These are phyloP conservation scores for Protomyces lactucae-debilis DNA, from an alignment of 1,139 yeast genomes.

Conservation along the genomic window DNA sequence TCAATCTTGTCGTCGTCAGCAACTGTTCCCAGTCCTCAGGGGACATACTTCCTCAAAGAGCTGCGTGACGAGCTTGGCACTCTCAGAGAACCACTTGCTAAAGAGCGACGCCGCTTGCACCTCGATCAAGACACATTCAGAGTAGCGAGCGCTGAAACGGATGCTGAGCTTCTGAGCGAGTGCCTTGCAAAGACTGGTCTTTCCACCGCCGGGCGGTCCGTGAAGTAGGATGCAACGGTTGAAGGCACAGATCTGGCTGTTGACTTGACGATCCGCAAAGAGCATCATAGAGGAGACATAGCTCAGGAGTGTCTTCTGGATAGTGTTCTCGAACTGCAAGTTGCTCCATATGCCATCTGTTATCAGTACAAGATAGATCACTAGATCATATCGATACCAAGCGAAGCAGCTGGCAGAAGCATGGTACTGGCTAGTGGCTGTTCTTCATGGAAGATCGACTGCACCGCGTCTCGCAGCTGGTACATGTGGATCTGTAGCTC, in stretches of 20 bases:
- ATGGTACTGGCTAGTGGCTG: conserved; percentile 27
- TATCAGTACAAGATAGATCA: conserved; percentile 12
- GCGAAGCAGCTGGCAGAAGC: conserved; percentile 28
- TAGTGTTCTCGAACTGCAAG: conserved; percentile 31
- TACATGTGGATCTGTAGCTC: conserved; percentile 30
- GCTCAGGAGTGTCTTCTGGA: conserved; percentile 31
- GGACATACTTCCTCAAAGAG: conserved; percentile 26
- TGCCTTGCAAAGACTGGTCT: conserved; percentile 33
- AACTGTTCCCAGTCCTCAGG: not conserved
- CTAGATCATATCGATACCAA: conserved; percentile 12
- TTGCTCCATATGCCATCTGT: conserved; percentile 23
- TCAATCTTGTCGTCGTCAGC: conserved; percentile 19
- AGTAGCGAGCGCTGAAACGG: conserved; percentile 26
- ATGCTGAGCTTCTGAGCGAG: conserved; percentile 33
- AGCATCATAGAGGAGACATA: conserved; percentile 33
- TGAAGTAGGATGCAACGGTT: conserved; percentile 30
- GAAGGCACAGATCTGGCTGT: conserved; percentile 23
- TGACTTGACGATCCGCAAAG: conserved; percentile 31
- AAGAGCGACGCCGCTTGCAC: conserved; percentile 32
- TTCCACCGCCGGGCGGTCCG: conserved; percentile 34
- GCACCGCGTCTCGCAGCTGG: conserved; percentile 20
- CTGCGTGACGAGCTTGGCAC: conserved; percentile 33
- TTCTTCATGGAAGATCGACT: not conserved
- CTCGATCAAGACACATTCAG: conserved; percentile 29
- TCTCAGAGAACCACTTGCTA: conserved; percentile 33